Evolutionary conservation across 2,329 filamentous ascomycete species (phyloP).

Genomic region (Arthrobotrys musiformis): DNA sequence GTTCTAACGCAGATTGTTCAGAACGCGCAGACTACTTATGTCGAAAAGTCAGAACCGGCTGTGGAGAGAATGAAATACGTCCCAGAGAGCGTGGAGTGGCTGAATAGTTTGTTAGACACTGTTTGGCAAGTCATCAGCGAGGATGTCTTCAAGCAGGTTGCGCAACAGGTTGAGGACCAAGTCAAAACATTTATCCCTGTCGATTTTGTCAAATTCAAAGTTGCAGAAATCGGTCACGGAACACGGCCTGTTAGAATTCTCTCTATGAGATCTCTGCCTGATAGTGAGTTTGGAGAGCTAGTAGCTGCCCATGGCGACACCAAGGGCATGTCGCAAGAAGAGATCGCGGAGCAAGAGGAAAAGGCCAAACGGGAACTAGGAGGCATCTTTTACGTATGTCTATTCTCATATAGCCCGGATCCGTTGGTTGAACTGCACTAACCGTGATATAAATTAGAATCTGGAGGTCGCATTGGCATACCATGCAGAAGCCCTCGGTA

Average conservation of each 20-base stretch:
- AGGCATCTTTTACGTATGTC: conserved; percentile 50
- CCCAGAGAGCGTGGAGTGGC: conserved; percentile 71
- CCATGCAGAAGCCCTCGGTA: conserved; percentile 36
- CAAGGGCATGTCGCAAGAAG: conserved; percentile 52
- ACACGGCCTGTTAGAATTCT: conserved; percentile 89
- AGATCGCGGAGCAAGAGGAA: conserved; percentile 65
- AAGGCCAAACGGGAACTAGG: conserved; percentile 72
- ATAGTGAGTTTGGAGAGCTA: conserved; percentile 48
- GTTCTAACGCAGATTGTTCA: conserved; percentile 39
- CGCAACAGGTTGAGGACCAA: conserved; percentile 91
- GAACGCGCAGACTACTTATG: conserved; percentile 7
- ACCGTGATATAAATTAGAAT: conserved; percentile 9
- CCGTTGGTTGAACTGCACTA: neutral
- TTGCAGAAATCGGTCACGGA: conserved; percentile 94
- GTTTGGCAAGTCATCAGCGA: conserved; percentile 94
- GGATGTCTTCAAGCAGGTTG: conserved; percentile 88
- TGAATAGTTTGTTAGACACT: conserved; percentile 86
- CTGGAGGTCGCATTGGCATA: conserved; percentile 45
- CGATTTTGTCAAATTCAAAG: conserved; percentile 70
- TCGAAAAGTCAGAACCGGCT: conserved; percentile 29
- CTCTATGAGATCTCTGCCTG: conserved; percentile 57
- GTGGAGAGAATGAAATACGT: conserved; percentile 53
- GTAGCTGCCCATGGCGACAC: conserved; percentile 49
- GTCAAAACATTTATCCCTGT: conserved; percentile 92
- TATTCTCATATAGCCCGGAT: neutral